Conservation (phyloP, 129 eudicot species). For the Calendula officinalis region DNA sequence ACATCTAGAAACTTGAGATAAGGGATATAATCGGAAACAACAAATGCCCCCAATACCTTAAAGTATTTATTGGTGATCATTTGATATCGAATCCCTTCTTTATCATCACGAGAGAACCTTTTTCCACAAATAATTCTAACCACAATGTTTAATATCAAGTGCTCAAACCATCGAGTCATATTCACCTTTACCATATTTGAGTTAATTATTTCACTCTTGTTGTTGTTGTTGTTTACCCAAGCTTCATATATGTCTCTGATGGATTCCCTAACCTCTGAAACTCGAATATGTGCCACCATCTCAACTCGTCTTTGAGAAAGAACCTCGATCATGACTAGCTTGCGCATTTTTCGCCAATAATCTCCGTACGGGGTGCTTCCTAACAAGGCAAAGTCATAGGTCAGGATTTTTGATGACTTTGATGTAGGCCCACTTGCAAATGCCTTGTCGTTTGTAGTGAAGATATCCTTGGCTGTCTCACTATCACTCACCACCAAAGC, state of each 20-base stretch:
- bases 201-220: neutral
- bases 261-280: conserved; percentile 27
- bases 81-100: neutral
- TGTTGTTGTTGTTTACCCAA: conserved; percentile 14
- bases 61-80: conserved; percentile 2
- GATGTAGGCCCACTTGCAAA: conserved; percentile 24
- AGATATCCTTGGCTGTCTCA: conserved; percentile 25
- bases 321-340: conserved; percentile 16
- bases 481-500: conserved; percentile 25
- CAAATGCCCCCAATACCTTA: conserved; percentile 32
- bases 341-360: conserved; percentile 28
- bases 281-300: conserved; percentile 15
- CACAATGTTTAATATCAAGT: neutral
- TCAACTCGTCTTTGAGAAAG: conserved; percentile 17
- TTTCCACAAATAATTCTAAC: conserved; percentile 22
- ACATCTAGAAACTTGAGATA: conserved; percentile 26
- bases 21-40: conserved; percentile 39
- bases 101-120: neutral
- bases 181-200: conserved; percentile 19
- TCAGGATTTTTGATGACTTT: conserved; percentile 18
- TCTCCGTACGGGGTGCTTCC: conserved; percentile 27
- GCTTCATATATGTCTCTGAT: conserved; percentile 1
- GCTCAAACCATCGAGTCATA: conserved; percentile 23
- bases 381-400: conserved; percentile 25
- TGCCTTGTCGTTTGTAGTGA: conserved; percentile 17